Evolutionary conservation across 139 green algal genomes (phyloP).

Genomic region (Spirogloea muscicola): DNA sequence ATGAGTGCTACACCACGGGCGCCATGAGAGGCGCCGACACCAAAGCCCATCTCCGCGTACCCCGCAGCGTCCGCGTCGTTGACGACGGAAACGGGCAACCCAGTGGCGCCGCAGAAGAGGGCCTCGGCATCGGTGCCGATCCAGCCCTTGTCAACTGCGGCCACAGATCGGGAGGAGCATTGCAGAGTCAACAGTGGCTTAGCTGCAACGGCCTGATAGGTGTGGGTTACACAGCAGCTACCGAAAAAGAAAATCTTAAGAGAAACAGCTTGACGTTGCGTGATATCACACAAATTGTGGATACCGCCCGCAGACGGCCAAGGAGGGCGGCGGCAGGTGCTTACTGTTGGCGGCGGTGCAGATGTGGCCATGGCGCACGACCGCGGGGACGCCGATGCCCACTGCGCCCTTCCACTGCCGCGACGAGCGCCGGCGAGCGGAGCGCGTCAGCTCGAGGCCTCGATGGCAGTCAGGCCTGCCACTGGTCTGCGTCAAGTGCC

Average conservation of each 20-base stretch:
- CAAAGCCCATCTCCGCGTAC: constrained; percentile 40
- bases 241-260: too few species aligned
- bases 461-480: background rate
- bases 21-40: background rate
- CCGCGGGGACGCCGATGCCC: constrained; percentile 32
- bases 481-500: background rate
- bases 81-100: constrained; percentile 12
- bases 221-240: too few species aligned
- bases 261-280: too few species aligned
- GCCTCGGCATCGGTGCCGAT: constrained; percentile 18
- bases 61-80: constrained; percentile 43
- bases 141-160: constrained; percentile 39
- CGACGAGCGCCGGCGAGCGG: background rate
- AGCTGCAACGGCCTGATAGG: too few species aligned
- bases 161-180: too few species aligned
- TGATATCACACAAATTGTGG: too few species aligned
- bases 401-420: constrained; percentile 23
- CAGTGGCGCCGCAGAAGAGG: constrained; percentile 4
- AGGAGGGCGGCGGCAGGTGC: too few species aligned
- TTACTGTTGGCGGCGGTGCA: constrained; percentile 40
- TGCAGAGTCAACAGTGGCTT: too few species aligned
- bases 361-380: constrained; percentile 12
- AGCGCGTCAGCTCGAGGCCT: background rate
- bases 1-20: constrained; percentile 21
- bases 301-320: too few species aligned